These are phyloP conservation scores for Priceomyces castillae DNA, from an alignment of 805 yeast genomes.

Conservation along the genomic window DNA sequence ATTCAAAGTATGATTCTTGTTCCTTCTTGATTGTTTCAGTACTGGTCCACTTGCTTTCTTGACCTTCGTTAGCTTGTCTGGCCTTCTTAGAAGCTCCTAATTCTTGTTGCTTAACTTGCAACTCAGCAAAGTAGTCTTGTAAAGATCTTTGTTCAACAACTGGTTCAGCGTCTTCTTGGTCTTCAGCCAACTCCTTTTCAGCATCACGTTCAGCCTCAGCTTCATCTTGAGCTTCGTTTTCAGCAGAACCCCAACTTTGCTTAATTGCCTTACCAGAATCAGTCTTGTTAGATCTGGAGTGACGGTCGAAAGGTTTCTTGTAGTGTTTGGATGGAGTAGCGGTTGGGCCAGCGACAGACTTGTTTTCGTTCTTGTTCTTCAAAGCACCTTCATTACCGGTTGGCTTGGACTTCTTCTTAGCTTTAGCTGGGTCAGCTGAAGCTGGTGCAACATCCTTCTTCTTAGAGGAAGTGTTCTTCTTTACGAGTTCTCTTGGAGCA, in stretches of 20 bases:
- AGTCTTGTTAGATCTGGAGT: conserved; percentile 75
- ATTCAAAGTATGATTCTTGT: conserved; percentile 55
- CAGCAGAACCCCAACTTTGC: conserved; percentile 87
- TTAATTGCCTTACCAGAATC: conserved; percentile 82
- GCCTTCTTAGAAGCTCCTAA: conserved; percentile 34
- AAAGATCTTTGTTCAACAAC: conserved; percentile 63
- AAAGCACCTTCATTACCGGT: conserved; percentile 89
- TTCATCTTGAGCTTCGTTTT: conserved; percentile 68
- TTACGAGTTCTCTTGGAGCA: conserved; percentile 73
- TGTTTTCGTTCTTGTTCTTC: conserved; percentile 71
- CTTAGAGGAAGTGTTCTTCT: conserved; percentile 79
- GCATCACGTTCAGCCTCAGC: conserved; percentile 46
- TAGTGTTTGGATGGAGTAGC: conserved; percentile 52
- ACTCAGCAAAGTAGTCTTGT: conserved; percentile 81
- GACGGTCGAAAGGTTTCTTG: conserved; percentile 75
- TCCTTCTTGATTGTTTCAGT: conserved; percentile 64
- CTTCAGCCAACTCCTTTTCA: conserved; percentile 38
- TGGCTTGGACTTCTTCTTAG: conserved; percentile 68
- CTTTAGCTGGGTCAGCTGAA: conserved; percentile 75
- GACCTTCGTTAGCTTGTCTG: conserved; percentile 58
- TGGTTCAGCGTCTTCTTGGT: conserved; percentile 45
- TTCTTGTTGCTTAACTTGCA: conserved; percentile 43
- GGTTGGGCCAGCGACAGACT: conserved; percentile 57
- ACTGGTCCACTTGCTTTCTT: conserved; percentile 48
- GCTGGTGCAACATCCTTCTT: conserved; percentile 82